Evolutionary conservation across 257 asterid species (phyloP).

Genomic region (Jacaranda mimosifolia): DNA sequence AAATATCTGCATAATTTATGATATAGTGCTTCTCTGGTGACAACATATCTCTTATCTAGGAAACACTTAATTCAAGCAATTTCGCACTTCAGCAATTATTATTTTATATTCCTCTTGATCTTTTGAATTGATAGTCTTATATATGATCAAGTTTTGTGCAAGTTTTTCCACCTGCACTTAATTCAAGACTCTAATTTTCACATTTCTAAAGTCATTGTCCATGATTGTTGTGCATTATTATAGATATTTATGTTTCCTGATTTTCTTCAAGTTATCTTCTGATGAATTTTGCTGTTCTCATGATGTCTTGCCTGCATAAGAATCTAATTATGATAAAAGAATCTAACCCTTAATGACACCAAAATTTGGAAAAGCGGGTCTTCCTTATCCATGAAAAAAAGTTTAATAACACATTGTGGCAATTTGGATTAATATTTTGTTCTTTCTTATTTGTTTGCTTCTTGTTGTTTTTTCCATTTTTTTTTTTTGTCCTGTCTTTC

Average conservation of each 20-base stretch:
- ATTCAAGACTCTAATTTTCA: no score
- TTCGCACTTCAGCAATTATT: no score
- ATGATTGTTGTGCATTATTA: no score
- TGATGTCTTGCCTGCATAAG: neutral
- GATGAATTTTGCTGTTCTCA: neutral
- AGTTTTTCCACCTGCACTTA: no score
- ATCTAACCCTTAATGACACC: neutral
- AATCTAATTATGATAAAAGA: neutral
- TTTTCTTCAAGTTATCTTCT: constrained; percentile 5
- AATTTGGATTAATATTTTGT: neutral
- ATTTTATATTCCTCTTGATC: no score
- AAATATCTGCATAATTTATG: neutral
- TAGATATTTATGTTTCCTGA: neutral
- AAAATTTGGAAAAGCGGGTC: neutral
- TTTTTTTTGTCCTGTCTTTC: constrained; percentile 25
- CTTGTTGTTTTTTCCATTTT: neutral
- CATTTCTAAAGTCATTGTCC: no score
- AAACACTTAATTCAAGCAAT: neutral
- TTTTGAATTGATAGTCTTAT: no score
- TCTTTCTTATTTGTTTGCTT: no score
- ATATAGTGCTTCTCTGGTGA: neutral
- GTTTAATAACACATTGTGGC: neutral
- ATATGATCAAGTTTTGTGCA: no score
- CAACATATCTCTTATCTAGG: constrained; percentile 5
- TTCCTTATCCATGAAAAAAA: constrained; percentile 8